Conservation (phyloP, 2,329 filamentous ascomycete genomes). For the Dichotomopilus funicola region DNA sequence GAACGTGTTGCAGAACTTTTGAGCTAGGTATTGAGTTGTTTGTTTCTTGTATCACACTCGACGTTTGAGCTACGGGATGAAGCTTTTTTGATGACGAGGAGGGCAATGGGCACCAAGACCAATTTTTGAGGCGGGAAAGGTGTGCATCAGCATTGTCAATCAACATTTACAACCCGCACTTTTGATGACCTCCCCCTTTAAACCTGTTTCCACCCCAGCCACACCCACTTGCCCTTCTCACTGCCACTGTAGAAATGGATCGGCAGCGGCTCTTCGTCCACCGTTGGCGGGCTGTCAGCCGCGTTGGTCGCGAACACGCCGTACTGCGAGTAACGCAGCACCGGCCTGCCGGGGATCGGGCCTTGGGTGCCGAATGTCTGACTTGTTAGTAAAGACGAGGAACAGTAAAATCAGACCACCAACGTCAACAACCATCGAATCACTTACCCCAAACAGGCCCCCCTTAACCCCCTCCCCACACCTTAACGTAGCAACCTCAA, state of each 20-base stretch:
- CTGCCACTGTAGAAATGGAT: slow-evolving; percentile 11
- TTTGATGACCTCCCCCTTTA: background rate
- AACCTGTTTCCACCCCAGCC: slow-evolving; percentile 10
- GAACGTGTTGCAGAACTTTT: too few species aligned
- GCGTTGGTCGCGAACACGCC: slow-evolving; percentile 6
- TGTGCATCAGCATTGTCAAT: too few species aligned
- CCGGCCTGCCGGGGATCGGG: background rate
- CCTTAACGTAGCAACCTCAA: slow-evolving; percentile 4
- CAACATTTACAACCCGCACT: background rate
- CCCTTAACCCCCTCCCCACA: background rate
- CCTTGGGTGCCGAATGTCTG: slow-evolving; percentile 4
- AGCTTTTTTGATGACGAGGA: too few species aligned
- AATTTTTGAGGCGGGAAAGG: too few species aligned
- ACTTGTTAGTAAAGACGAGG: background rate
- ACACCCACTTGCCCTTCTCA: slow-evolving; percentile 13
- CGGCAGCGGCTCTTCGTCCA: background rate
- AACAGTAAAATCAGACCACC: background rate
- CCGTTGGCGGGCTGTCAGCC: slow-evolving; percentile 3
- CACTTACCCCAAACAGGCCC: slow-evolving; percentile 5
- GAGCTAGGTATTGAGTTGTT: too few species aligned
- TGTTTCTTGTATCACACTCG: too few species aligned
- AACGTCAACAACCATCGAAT: background rate
- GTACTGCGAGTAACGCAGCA: slow-evolving; percentile 9
- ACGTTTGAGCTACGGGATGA: too few species aligned
- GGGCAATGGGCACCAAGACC: too few species aligned